Evolutionary conservation across 2,329 filamentous ascomycete genomes (phyloP).

Genomic region (Colletotrichum abscissum): DNA sequence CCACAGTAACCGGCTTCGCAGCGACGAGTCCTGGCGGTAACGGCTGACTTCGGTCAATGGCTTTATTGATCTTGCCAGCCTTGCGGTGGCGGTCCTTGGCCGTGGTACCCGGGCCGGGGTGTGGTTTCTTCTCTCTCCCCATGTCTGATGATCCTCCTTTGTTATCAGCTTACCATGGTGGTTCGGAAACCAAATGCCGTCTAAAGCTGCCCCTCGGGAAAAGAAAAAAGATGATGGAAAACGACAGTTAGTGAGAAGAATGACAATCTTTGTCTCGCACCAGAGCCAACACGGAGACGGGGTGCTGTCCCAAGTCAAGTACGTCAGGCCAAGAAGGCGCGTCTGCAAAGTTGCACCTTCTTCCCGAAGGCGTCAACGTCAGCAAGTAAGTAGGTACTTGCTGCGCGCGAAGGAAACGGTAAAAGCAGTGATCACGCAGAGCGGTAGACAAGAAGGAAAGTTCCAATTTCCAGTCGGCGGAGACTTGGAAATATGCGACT

Average conservation of each 20-base stretch:
- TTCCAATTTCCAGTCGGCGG: slow-evolving; percentile 18
- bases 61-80: slow-evolving; percentile 17
- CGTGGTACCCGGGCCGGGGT: slow-evolving; percentile 28
- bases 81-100: slow-evolving; percentile 36
- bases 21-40: slow-evolving; percentile 49
- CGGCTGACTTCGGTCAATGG: slow-evolving; percentile 45
- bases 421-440: slow-evolving; percentile 20
- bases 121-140: slow-evolving; percentile 37
- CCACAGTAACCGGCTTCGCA: slow-evolving; percentile 43
- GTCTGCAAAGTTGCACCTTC: slow-evolving; percentile 15
- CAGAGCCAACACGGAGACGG: not conserved
- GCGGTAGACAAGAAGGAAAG: slow-evolving; percentile 17
- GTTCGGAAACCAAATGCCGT: slow-evolving; percentile 6
- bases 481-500: slow-evolving; percentile 22
- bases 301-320: slow-evolving; percentile 16
- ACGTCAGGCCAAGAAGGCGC: slow-evolving; percentile 20
- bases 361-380: slow-evolving; percentile 15
- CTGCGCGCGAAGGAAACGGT: slow-evolving; percentile 7
- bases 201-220: slow-evolving; percentile 1
- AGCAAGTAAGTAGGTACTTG: slow-evolving; percentile 25
- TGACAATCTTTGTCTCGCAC: slow-evolving; percentile 2
- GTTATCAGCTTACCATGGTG: slow-evolving; percentile 35
- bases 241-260: slow-evolving; percentile 21
- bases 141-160: slow-evolving; percentile 23
- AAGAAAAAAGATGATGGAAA: slow-evolving; percentile 1